Base-by-base conservation (phyloP, 441 rosid genomes). In the Adansonia rubrostipa region DNA sequence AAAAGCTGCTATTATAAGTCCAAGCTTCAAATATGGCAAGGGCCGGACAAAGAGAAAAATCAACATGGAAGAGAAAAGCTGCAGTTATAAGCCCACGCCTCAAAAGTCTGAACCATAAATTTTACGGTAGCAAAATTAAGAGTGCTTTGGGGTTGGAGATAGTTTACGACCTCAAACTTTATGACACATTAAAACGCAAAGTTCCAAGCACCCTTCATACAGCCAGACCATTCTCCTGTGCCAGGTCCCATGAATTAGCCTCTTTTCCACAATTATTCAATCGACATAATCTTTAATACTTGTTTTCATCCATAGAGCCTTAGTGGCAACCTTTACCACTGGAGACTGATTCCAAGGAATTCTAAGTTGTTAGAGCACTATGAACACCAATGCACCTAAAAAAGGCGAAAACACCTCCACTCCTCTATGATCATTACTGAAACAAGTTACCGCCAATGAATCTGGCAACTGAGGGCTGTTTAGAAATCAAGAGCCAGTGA, bases 301-400 rank as follows among this genome's bases (percentile, higher is more conserved):
- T 5, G 44, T 11, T 24, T 28, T 17, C 9, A 4, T 3, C n/a
- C 44, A 14, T 9, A 24, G 3, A 42, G 44, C 65, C 40, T 28
- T 62, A 5, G 14, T 6, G 20, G 68, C 10, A 36, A 9, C 68
- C 17, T 6, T 5, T 14, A 36, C n/a, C 19, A 33, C 13, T 20
- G 14, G n/a, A 17, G 67, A 62, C 42, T 28, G 9, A 64, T 14
- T 63, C 67, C 67, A 33, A 28, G 67, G 67, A 63, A 33, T 63
- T 28, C n/a, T 13, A 28, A 61, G 40, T 13, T 11, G 45, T 19
- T 5, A 33, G 19, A 63, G 68, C 44, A 64, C 68, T 0, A 64
- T 14, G 48, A 65, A 51, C 56, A 51, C 56, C 15, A 5, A 15
- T 15, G 6, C 13, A 51, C 56, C 56, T 51, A 51, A 63, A 33